These are phyloP conservation scores for Kingdonia uniflora DNA, from an alignment of 164 flowering plant genomes.

Conservation along the genomic window DNA sequence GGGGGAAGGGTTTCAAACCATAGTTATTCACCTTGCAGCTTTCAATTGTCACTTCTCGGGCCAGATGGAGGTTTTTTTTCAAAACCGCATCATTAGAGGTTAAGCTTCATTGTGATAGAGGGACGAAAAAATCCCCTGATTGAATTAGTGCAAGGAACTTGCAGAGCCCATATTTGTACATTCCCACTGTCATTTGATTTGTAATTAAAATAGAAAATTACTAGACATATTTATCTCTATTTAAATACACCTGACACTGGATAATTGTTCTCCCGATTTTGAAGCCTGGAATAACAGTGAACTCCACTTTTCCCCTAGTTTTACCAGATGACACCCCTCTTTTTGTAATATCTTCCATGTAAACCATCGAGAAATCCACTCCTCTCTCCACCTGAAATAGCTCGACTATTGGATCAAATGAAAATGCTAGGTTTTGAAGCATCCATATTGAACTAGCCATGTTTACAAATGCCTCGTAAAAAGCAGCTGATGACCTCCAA, in stretches of 20 bases:
- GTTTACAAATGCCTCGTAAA: slow-evolving; percentile 64
- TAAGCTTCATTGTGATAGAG: no score
- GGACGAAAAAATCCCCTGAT: no score
- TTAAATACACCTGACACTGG: slow-evolving; percentile 79
- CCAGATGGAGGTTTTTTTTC: no score
- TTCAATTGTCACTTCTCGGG: no score
- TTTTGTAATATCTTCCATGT: slow-evolving; percentile 66
- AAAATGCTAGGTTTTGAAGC: slow-evolving; percentile 74
- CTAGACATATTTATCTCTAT: slow-evolving; percentile 19
- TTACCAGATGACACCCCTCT: slow-evolving; percentile 17
- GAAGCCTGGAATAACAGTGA: slow-evolving; percentile 89
- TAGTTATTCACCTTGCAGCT: neutral
- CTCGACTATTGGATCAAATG: slow-evolving; percentile 64
- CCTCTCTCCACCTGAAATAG: slow-evolving; percentile 84
- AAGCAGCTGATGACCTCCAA: slow-evolving; percentile 54
- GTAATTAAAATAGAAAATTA: neutral
- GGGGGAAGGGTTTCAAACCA: no score
- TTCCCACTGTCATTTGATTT: no score
- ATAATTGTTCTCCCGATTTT: slow-evolving; percentile 66
- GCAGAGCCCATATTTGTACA: no score
- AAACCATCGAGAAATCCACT: slow-evolving; percentile 65
- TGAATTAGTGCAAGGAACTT: no score
- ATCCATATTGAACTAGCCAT: slow-evolving; percentile 89
- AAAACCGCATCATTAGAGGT: no score
- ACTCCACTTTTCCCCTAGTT: slow-evolving; percentile 55